These are phyloP conservation scores for Trebouxiophyceae sp. DNA, from an alignment of 163 green algal species.

Conservation along the genomic window DNA sequence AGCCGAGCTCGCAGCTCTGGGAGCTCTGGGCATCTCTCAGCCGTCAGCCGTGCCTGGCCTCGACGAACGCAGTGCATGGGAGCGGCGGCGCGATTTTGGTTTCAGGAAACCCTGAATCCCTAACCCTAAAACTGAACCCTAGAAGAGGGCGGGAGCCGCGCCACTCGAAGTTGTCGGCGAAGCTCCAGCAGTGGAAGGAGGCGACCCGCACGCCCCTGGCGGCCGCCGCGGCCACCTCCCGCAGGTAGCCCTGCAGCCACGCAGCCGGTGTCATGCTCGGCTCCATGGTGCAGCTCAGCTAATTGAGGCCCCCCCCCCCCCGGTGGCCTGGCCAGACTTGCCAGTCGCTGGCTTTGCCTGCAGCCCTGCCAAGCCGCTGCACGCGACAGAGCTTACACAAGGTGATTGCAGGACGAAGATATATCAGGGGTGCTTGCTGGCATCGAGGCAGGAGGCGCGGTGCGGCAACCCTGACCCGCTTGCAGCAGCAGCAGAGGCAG, in stretches of 20 bases:
- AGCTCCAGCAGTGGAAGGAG: slow-evolving; percentile 20
- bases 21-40: no score
- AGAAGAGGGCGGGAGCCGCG: neutral
- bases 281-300: neutral
- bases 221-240: slow-evolving; percentile 27
- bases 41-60: no score
- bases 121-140: neutral
- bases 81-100: no score
- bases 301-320: neutral
- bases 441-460: no score
- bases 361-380: neutral
- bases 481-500: no score
- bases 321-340: neutral
- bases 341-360: neutral
- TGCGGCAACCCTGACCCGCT: no score
- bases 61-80: no score
- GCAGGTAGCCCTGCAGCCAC: slow-evolving; percentile 27
- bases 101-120: neutral
- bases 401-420: no score
- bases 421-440: no score
- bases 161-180: slow-evolving; percentile 41
- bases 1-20: no score
- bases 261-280: slow-evolving; percentile 1
- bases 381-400: no score
- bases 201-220: slow-evolving; percentile 25